Conservation (phyloP, 371 early-diverging fungal species). For the Mucor velutinosus region DNA sequence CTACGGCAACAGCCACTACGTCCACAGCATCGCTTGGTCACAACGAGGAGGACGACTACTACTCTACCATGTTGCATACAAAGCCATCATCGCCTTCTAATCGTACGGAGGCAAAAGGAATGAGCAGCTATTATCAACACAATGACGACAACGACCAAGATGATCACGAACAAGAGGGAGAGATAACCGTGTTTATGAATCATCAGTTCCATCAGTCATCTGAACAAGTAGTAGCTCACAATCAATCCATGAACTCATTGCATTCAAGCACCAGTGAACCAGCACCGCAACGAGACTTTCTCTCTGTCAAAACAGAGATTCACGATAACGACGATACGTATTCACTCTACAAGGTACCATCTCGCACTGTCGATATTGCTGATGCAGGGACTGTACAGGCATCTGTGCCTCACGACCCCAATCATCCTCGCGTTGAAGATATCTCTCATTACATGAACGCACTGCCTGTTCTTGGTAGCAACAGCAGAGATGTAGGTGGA, state of each 20-base stretch:
- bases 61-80: conserved; percentile 13
- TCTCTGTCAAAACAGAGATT: background rate
- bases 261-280: background rate
- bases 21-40: background rate
- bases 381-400: conserved; percentile 1
- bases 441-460: conserved; percentile 30
- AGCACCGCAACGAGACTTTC: background rate
- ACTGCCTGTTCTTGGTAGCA: conserved; percentile 2
- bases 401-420: conserved; percentile 11
- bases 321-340: background rate
- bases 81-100: background rate
- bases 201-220: background rate
- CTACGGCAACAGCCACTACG: background rate
- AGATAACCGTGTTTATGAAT: conserved; percentile 28
- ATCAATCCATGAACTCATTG: background rate
- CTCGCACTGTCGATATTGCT: conserved; percentile 8
- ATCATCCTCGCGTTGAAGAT: conserved; percentile 26
- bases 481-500: background rate
- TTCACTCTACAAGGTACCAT: conserved; percentile 12
- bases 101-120: background rate
- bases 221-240: background rate
- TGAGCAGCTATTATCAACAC: conserved; percentile 12
- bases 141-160: background rate
- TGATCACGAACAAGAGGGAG: conserved; percentile 19
- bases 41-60: conserved; percentile 12